Conservation (phyloP, 2,329 filamentous ascomycete species). For the Trichoderma sp. region DNA sequence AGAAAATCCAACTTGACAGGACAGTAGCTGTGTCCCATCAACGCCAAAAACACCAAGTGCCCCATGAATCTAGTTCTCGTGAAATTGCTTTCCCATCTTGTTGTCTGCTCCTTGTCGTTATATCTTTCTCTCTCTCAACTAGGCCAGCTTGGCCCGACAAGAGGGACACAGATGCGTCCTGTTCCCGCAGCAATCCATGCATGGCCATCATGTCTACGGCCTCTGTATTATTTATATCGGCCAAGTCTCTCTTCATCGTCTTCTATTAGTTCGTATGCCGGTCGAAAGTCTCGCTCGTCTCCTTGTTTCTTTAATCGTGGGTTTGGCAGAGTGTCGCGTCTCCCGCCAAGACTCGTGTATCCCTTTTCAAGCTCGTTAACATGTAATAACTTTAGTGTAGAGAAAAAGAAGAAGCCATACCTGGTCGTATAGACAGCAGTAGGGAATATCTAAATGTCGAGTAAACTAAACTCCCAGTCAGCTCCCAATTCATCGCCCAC, state of each 20-base stretch:
- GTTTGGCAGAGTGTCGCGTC: constrained; percentile 85
- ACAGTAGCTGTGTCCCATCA: not conserved
- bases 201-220: not conserved
- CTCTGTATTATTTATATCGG: constrained; percentile 49
- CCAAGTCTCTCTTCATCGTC: constrained; percentile 80
- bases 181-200: not conserved
- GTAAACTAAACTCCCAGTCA: constrained; percentile 63
- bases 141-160: not conserved
- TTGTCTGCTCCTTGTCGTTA: not conserved
- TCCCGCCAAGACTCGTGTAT: constrained; percentile 91
- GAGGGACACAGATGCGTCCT: not conserved
- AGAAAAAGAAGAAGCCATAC: too few relatives aligned
- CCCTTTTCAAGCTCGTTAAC: constrained; percentile 52
- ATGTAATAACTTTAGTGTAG: too few relatives aligned
- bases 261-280: constrained; percentile 73
- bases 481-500: not conserved
- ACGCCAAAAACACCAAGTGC: constrained; percentile 13
- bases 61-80: constrained; percentile 8
- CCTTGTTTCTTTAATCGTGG: constrained; percentile 61
- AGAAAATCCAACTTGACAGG: not conserved
- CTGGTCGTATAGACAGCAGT: constrained; percentile 81
- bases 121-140: not conserved
- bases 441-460: constrained; percentile 74
- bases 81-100: not conserved
- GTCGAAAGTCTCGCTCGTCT: constrained; percentile 55